Evolutionary conservation across 106 monocot genomes (phyloP).

Genomic region (Alisma plantagoaquatica): DNA sequence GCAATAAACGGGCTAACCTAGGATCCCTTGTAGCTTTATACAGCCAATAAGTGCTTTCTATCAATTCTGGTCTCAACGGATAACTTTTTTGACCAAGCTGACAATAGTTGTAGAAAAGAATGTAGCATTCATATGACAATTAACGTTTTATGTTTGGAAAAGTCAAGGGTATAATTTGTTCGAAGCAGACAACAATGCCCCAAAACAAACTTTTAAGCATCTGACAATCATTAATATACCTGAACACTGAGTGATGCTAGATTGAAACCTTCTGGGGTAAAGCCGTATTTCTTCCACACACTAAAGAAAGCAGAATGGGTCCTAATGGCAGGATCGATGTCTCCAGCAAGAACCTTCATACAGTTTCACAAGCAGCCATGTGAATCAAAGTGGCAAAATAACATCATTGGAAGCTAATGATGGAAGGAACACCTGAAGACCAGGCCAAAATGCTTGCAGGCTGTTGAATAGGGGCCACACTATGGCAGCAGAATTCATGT

Average conservation of each 20-base stretch:
- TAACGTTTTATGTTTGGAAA: too few species aligned
- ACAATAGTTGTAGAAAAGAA: slow-evolving; percentile 2
- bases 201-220: too few species aligned
- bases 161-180: too few species aligned
- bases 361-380: too few species aligned
- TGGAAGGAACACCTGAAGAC: slow-evolving; percentile 93
- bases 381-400: too few species aligned
- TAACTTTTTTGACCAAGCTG: slow-evolving; percentile 93
- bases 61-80: slow-evolving; percentile 88
- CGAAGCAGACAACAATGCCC: too few species aligned
- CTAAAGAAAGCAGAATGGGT: slow-evolving; percentile 99
- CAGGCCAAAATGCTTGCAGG: slow-evolving; percentile 98
- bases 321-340: slow-evolving; percentile 82
- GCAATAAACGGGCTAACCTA: slow-evolving; percentile 33
- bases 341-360: slow-evolving; percentile 96
- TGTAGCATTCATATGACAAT: too few species aligned
- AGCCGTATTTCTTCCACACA: slow-evolving; percentile 97
- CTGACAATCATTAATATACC: slow-evolving; percentile 23
- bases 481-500: slow-evolving; percentile 91
- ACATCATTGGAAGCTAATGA: too few species aligned
- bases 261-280: slow-evolving; percentile 96
- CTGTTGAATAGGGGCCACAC: slow-evolving; percentile 99
- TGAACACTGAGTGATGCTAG: slow-evolving; percentile 73
- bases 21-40: slow-evolving; percentile 91
- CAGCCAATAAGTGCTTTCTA: slow-evolving; percentile 96